Evolutionary conservation across 2,329 filamentous ascomycete species (phyloP).

Genomic region (Pleurostoma richardsiae): DNA sequence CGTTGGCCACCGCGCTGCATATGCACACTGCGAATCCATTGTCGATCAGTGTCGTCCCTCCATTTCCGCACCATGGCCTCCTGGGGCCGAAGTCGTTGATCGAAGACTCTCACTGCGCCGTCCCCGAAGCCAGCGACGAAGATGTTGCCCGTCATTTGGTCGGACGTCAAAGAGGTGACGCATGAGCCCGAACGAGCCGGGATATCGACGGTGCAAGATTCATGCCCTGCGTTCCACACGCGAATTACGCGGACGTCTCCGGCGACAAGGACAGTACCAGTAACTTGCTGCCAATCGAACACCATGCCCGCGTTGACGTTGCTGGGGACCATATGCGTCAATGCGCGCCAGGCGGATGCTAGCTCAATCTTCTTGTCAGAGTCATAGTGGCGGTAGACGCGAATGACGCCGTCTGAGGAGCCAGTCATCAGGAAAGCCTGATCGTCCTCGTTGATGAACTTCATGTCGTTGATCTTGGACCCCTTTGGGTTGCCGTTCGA

Average conservation of each 20-base stretch:
- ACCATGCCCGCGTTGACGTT: constrained; percentile 94
- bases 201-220: constrained; percentile 91
- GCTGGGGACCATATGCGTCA: constrained; percentile 90
- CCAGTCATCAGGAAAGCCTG: constrained; percentile 92
- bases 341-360: constrained; percentile 83
- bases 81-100: constrained; percentile 76
- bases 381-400: constrained; percentile 91
- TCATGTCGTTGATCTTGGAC: constrained; percentile 88
- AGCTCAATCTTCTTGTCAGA: constrained; percentile 71
- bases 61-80: constrained; percentile 94
- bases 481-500: constrained; percentile 91
- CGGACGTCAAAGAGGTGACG: constrained; percentile 91
- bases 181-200: constrained; percentile 91
- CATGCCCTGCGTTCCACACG: constrained; percentile 91
- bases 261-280: constrained; percentile 88
- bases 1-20: constrained; percentile 93
- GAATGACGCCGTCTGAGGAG: constrained; percentile 89
- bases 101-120: constrained; percentile 89
- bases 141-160: constrained; percentile 95
- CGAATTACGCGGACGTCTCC: constrained; percentile 93
- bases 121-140: constrained; percentile 97
- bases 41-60: constrained; percentile 79
- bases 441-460: constrained; percentile 98
- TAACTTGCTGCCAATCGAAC: constrained; percentile 99
- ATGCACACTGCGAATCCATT: constrained; percentile 95